Evolutionary conservation across 129 eudicot genomes (phyloP).

Genomic region (Tanacetum coccineum): DNA sequence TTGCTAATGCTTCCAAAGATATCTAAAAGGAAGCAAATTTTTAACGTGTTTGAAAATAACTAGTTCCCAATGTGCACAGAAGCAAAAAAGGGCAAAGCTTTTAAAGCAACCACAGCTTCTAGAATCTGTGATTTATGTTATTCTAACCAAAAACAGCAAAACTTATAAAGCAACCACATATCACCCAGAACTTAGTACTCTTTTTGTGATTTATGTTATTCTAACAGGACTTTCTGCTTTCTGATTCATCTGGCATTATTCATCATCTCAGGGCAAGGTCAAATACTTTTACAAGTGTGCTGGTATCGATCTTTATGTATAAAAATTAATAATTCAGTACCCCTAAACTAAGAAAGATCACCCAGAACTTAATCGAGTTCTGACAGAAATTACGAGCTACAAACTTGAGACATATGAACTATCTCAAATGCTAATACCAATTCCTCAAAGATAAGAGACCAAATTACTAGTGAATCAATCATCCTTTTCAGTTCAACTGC

Average conservation of each 20-base stretch:
- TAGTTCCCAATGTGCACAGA: slow-evolving; percentile 1
- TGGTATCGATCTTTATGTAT: neutral
- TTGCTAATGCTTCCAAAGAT: neutral
- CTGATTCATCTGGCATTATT: neutral
- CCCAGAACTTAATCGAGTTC: neutral
- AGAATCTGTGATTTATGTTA: too few relatives aligned
- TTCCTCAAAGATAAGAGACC: neutral
- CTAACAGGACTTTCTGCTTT: too few relatives aligned
- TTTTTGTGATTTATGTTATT: too few relatives aligned
- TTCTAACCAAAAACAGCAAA: too few relatives aligned
- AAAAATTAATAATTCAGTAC: neutral
- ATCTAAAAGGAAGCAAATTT: neutral
- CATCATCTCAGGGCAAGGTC: neutral
- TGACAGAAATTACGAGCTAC: neutral
- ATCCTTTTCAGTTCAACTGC: neutral
- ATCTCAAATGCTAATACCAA: neutral
- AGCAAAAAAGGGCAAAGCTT: neutral
- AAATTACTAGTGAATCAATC: neutral
- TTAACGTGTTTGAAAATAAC: neutral
- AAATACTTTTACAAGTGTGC: neutral
- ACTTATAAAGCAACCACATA: too few relatives aligned
- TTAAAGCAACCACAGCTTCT: neutral
- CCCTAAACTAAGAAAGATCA: neutral
- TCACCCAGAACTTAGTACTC: too few relatives aligned
- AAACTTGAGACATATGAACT: neutral